Conservation (phyloP, 352 stramenopile species). For the Pythium vanterpoolii region DNA sequence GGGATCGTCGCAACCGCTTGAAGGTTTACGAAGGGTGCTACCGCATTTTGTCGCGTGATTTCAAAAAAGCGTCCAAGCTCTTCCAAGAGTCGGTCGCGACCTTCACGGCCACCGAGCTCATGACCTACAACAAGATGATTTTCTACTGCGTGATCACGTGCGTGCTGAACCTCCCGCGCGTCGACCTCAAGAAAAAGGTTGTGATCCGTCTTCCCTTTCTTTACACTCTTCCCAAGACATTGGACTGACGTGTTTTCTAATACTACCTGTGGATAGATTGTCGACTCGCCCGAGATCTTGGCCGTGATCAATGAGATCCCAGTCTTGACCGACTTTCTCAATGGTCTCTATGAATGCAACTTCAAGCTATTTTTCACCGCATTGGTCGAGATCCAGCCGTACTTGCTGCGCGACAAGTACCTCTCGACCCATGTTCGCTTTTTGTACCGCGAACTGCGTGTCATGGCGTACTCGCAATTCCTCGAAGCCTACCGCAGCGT, state of each 20-base stretch:
- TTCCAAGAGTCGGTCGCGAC: slow-evolving; percentile 97
- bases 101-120: slow-evolving; percentile 98
- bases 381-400: slow-evolving; percentile 84
- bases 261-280: slow-evolving; percentile 31
- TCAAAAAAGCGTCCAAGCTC: slow-evolving; percentile 91
- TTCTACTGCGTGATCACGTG: slow-evolving; percentile 97
- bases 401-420: slow-evolving; percentile 92
- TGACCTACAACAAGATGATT: slow-evolving; percentile 97
- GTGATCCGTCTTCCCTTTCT: neutral
- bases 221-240: too few species aligned
- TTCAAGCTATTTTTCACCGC: slow-evolving; percentile 97
- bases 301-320: slow-evolving; percentile 87
- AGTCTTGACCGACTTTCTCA: slow-evolving; percentile 84
- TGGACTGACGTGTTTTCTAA: neutral
- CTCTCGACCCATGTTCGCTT: slow-evolving; percentile 90
- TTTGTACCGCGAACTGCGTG: slow-evolving; percentile 96
- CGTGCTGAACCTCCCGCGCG: slow-evolving; percentile 91
- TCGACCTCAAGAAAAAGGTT: slow-evolving; percentile 95
- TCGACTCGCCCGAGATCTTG: slow-evolving; percentile 97
- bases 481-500: slow-evolving; percentile 97
- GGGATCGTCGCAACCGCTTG: slow-evolving; percentile 97
- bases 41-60: slow-evolving; percentile 91
- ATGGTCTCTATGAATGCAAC: slow-evolving; percentile 96
- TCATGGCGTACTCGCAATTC: slow-evolving; percentile 98
- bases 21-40: slow-evolving; percentile 98